Evolutionary conservation across 2,329 filamentous ascomycete species (phyloP), one percentile per base, ranked within the genome.

Genomic region (Xylariales sp.): DNA sequence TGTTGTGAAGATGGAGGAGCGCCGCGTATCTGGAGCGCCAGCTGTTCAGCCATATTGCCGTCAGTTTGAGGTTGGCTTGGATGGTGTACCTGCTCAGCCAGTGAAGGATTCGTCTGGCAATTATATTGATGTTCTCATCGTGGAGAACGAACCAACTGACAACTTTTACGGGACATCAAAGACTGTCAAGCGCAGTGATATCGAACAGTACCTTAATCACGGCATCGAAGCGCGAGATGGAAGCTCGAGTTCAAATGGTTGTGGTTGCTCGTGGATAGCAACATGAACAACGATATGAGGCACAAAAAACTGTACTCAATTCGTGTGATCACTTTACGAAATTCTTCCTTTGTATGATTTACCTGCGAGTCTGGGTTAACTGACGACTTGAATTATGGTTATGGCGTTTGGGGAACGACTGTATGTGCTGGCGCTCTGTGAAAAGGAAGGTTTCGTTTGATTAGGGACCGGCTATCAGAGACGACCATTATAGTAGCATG

Each of bases 1-100:
- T 17, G 65, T 74, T 7, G 58, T 79, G 41, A 78, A 78, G 50
- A 58, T 80, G 29, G 61, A 74, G 36, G 76, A 80, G 53, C 67
- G 72, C 12, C 74, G 75, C 13, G 54, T 68, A 14, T 39, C 53
- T 6, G 51, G 46, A 15, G 41, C 55, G 7, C 49, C 57, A 13
- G 51, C 60, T 2, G 50, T 56, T 2, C 46, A 57, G 12, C 65
- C 74, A 0, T 63, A 50, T 20, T 79, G 75, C 41, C 63, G 63
- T 5, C 72, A 78, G 46, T 66, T 73, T 20, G 54, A 65, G 41
- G 65, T 80, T 10, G 47, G 55, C 13, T 50, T 57, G 0, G 52
- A 63, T 11, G 67, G 67, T 6, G 43, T 55, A 14, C 55, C 56
- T 14, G 64, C 62, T 3, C 46, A 49, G 14, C 60, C 63, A 3